Base-by-base conservation (phyloP, 768 basidiomycete genomes). In the Chiua virens region DNA sequence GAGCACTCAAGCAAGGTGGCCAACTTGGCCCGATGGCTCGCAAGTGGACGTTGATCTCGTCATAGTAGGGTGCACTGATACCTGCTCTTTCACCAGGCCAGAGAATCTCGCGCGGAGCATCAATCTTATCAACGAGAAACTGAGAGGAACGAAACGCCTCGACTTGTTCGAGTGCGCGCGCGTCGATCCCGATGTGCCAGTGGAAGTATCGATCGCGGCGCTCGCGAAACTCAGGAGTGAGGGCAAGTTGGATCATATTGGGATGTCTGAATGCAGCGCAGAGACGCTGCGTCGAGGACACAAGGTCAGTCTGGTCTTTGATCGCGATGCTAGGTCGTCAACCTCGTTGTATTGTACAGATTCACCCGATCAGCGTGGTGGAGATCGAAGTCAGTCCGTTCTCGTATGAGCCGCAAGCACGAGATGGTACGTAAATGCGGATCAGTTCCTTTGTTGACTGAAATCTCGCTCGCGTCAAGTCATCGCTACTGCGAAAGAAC, bases 321-420 rank as follows among this genome's bases (percentile, higher is more conserved):
- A 15, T 18, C 2, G 14, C 4, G 8, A 15, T n/a, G 21, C 14
- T 3, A 18, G 30, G 34, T 6, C 2, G 27, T n/a, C n/a, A n/a
- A 17, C 17, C 6, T 15, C 34, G 34, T 13, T 13, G 13, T 22
- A n/a, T 22, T 22, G n/a, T n/a, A n/a, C 18, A 84, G 78, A 70
- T 85, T 8, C 71, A 77, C 40, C 81, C 79, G 2, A 75, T 86
- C 50, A 73, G 79, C 13, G 72, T 78, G 14, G 80, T 83, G 8
- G 86, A 89, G 63, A 84, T 87, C 45, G 87, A 89, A 62, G 68
- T 85, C 37, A 85, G 82, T 58, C 76, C 80, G 2, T 85, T 81
- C 75, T 73, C 78, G 3, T 82, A 81, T 45, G 80, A 81, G 25
- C 36, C 21, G 8, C 42, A 50, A 28, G 39, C 36, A 9, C 35